Evolutionary conservation across 1,284 basidiomycete species (phyloP).

Genomic region (Clitocybe nebularis): DNA sequence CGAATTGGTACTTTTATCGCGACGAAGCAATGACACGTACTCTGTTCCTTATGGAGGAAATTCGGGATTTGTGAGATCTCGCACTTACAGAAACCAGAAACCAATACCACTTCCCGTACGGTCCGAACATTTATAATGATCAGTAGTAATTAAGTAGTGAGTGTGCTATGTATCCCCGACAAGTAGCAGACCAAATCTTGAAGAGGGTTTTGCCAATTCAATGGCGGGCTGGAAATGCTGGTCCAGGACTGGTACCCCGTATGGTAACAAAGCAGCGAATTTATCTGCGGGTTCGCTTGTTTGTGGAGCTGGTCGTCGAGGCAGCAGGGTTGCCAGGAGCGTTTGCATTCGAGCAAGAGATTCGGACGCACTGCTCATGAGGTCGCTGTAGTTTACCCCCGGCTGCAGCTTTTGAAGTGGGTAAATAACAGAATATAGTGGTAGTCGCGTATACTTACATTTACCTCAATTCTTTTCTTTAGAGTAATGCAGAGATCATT

Average conservation of each 20-base stretch:
- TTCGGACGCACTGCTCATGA: slow-evolving; percentile 25
- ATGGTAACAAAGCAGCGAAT: slow-evolving; percentile 35
- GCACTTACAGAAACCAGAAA: too few relatives aligned
- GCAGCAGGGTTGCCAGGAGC: slow-evolving; percentile 44
- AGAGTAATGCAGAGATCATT: slow-evolving; percentile 25
- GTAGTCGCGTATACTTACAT: slow-evolving; percentile 25
- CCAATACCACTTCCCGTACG: too few relatives aligned
- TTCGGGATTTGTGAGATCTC: too few relatives aligned
- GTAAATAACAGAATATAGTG: neutral
- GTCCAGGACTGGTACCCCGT: slow-evolving; percentile 41
- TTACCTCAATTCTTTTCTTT: slow-evolving; percentile 25
- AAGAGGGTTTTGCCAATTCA: slow-evolving; percentile 50
- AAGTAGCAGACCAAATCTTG: slow-evolving; percentile 46
- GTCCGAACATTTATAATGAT: too few relatives aligned
- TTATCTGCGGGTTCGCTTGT: slow-evolving; percentile 25
- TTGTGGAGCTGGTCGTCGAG: slow-evolving; percentile 18
- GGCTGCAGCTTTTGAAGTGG: slow-evolving; percentile 12
- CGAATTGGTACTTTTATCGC: too few relatives aligned
- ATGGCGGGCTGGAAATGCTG: slow-evolving; percentile 45
- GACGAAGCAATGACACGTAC: too few relatives aligned
- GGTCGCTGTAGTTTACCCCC: slow-evolving; percentile 12
- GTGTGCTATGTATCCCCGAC: slow-evolving; percentile 26
- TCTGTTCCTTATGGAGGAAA: too few relatives aligned
- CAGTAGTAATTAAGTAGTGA: too few relatives aligned
- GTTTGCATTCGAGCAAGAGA: slow-evolving; percentile 43